Conservation (phyloP, 331 rosid genomes). For the Arachis monticola region DNA sequence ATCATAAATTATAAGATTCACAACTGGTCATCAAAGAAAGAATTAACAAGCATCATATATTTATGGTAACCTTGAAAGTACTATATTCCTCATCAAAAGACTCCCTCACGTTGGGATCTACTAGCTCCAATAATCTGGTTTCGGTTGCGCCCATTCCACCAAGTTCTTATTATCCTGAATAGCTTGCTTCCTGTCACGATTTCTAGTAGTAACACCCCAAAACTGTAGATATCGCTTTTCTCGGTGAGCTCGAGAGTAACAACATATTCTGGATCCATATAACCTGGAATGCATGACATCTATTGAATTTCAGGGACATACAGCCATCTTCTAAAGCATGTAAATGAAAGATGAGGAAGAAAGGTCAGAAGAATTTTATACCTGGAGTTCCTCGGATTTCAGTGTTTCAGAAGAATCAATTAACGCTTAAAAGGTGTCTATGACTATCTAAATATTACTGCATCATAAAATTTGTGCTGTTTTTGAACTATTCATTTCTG, state of each 20-base stretch:
- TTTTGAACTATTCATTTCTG: constrained; percentile 20
- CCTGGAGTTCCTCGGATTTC: constrained; percentile 97
- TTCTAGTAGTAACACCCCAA: constrained; percentile 88
- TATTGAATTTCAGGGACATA: constrained; percentile 56
- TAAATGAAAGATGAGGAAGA: constrained; percentile 34
- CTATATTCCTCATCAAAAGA: constrained; percentile 53
- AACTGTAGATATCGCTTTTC: constrained; percentile 95
- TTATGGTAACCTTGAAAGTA: not conserved
- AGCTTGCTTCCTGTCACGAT: constrained; percentile 77
- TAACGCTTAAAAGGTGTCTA: constrained; percentile 28
- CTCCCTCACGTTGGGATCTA: constrained; percentile 74
- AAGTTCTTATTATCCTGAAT: constrained; percentile 80
- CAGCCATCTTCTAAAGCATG: constrained; percentile 27
- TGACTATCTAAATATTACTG: constrained; percentile 11
- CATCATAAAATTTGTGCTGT: not conserved
- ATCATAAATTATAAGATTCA: no score
- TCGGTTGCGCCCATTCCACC: constrained; percentile 93
- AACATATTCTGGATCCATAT: constrained; percentile 96
- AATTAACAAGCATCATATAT: not conserved
- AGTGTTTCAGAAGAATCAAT: constrained; percentile 42
- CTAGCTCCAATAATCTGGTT: constrained; percentile 69
- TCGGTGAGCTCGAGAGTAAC: constrained; percentile 94
- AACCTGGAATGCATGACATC: constrained; percentile 68
- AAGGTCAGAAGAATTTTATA: constrained; percentile 28
- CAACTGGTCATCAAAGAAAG: no score